A percentile compares a stretch with the other conserved stretches of the same genome.
Conservation (phyloP, 768 basidiomycete species). For the Leccinum incarnatum region DNA sequence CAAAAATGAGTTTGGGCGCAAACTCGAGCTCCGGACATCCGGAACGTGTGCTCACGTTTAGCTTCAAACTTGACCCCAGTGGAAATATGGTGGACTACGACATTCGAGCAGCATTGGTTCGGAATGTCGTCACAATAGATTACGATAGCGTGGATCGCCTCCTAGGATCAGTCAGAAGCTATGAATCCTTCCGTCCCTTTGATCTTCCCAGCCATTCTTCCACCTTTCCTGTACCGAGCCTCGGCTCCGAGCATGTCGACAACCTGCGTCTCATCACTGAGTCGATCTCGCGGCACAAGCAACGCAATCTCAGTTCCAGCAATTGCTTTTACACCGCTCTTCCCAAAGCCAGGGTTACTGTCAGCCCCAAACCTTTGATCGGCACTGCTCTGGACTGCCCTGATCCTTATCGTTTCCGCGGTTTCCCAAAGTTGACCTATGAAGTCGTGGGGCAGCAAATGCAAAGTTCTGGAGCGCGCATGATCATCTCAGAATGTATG, state of each 20-base stretch:
- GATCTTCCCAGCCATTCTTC: conserved; percentile 3
- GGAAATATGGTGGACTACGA: conserved; percentile 71
- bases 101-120: conserved; percentile 70
- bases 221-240: background rate
- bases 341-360: conserved; percentile 26
- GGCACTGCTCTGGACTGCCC: conserved; percentile 30
- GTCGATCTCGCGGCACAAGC: conserved; percentile 25
- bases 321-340: conserved; percentile 27
- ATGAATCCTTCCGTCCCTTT: conserved; percentile 23
- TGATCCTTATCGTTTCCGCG: conserved; percentile 38
- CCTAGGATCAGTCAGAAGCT: conserved; percentile 31
- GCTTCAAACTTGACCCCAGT: conserved; percentile 55
- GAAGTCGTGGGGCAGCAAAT: conserved; percentile 31
- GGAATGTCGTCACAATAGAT: conserved; percentile 58
- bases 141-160: conserved; percentile 68
- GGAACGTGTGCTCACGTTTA: conserved; percentile 77
- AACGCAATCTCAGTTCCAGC: conserved; percentile 19
- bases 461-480: conserved; percentile 42
- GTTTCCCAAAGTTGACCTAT: conserved; percentile 53
- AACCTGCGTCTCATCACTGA: conserved; percentile 33
- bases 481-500: conserved; percentile 77
- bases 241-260: conserved; percentile 21
- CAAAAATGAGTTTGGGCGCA: conserved; percentile 48
- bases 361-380: conserved; percentile 30
- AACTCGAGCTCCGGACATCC: conserved; percentile 28